Evolutionary conservation across 208 protist species (phyloP).

Genomic region (Crithidia bombi): DNA sequence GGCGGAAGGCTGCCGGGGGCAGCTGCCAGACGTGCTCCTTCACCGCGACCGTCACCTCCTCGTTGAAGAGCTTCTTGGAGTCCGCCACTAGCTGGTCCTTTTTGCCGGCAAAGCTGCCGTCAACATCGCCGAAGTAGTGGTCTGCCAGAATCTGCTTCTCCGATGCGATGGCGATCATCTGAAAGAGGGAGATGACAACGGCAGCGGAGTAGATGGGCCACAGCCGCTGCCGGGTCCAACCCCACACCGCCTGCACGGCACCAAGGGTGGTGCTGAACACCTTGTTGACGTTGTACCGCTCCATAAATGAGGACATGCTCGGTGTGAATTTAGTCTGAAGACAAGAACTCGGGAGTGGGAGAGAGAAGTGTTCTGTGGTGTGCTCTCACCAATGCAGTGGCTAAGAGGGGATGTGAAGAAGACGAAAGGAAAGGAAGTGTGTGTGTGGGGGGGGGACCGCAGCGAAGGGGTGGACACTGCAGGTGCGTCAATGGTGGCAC

Average conservation of each 20-base stretch:
- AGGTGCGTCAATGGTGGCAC: too few species aligned
- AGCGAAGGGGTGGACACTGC: too few species aligned
- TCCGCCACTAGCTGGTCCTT: conserved; percentile 53
- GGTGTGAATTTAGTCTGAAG: background rate
- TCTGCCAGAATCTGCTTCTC: conserved; percentile 91
- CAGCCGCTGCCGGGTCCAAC: conserved; percentile 60
- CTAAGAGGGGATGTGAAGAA: too few species aligned
- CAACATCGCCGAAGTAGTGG: conserved; percentile 67
- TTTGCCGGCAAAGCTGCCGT: conserved; percentile 36
- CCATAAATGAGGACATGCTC: conserved; percentile 52
- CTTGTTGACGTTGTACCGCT: conserved; percentile 49
- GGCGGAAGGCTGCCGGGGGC: conserved; percentile 51
- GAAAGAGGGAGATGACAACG: conserved; percentile 75
- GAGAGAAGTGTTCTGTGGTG: too few species aligned
- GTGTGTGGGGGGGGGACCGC: too few species aligned
- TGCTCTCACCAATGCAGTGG: too few species aligned
- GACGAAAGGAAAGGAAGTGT: too few species aligned
- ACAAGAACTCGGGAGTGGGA: conserved; percentile 11
- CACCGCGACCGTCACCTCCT: conserved; percentile 81
- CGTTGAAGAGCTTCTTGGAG: conserved; percentile 73
- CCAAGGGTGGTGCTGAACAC: conserved; percentile 29
- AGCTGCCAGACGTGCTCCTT: conserved; percentile 89
- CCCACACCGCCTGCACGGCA: conserved; percentile 42
- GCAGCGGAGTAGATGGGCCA: conserved; percentile 85
- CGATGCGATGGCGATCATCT: conserved; percentile 69